Base-by-base conservation (phyloP, 2,329 filamentous ascomycete species). In the Trematosphaeria pertusa region DNA sequence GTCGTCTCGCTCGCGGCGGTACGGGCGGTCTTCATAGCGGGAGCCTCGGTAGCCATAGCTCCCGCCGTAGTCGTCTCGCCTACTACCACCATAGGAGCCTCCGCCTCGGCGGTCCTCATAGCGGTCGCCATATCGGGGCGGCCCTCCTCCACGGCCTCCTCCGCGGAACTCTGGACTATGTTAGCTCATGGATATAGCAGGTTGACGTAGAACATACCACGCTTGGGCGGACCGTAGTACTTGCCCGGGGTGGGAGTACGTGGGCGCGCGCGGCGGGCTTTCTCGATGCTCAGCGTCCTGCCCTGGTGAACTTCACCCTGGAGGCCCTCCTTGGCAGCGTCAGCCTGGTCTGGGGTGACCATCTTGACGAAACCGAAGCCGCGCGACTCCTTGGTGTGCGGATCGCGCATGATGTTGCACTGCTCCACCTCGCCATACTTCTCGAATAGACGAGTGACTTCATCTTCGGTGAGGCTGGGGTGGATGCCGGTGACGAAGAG, bases 351-450 rank as follows among this genome's bases (percentile, higher is more conserved):
- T 37, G 90, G 85, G 48, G 91, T 95, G 51, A 91, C 86, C 93
- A 99, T 97, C 81, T 99, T 97, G 73, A 99, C 94, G 78, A 99
- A 99, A 46, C 94, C 94, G 61, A 99, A 99, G 59, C 94, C 94
- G 75, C 94, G 94, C 62, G 93, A 97, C 77, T 99, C 94, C 78
- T 96, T 96, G 68, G 90, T 95, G 76, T 99, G 94, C 53, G 94
- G 94, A 71, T 99, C 94, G 69, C 93, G 86, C 94, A 99, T 99
- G 78, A 99, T 99, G 75, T 97, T 95, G 80, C 93, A 97, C 78
- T 95, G 97, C 78, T 97, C 93, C 41, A 99, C 94, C 71, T 96
- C 91, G 62, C 94, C 94, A 68, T 97, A 97, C 78, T 97, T 99
- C 78, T 97, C 91, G 70, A 99, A 99, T 59, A 99, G 87, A 73